Conservation (phyloP, 495 filamentous ascomycete genomes). For the Xylaria longipes region DNA sequence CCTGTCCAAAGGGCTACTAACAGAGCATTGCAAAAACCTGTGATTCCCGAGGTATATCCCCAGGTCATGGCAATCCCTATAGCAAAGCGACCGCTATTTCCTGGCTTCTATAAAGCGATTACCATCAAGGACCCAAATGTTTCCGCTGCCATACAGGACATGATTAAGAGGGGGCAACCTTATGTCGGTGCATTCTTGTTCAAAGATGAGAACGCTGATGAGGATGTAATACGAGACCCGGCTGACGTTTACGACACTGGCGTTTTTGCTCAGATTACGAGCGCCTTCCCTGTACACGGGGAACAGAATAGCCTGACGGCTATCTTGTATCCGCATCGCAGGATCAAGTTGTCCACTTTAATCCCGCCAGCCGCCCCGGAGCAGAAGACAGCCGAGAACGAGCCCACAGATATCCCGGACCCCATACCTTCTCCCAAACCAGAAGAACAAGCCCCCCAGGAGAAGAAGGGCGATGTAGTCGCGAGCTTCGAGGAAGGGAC, state of each 20-base stretch:
- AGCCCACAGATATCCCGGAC: conserved; percentile 60
- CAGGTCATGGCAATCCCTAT: conserved; percentile 99
- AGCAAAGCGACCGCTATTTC: conserved; percentile 90
- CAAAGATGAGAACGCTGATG: conserved; percentile 92
- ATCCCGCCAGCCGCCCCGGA: conserved; percentile 65
- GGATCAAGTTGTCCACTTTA: conserved; percentile 86
- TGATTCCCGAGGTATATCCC: conserved; percentile 93
- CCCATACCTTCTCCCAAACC: conserved; percentile 52
- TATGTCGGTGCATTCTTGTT: conserved; percentile 97
- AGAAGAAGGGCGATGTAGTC: conserved; percentile 90
- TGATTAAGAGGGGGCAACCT: conserved; percentile 97
- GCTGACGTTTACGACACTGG: conserved; percentile 94
- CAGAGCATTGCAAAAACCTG: conserved; percentile 80
- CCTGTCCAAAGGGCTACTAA: conserved; percentile 71
- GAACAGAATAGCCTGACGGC: conserved; percentile 82
- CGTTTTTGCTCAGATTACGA: conserved; percentile 97
- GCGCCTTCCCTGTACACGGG: conserved; percentile 85
- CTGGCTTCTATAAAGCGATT: conserved; percentile 98
- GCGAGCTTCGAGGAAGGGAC: conserved; percentile 92
- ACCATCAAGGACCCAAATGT: conserved; percentile 93
- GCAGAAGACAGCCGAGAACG: conserved; percentile 45
- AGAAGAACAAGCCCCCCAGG: conserved; percentile 55
- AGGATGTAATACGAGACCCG: conserved; percentile 84
- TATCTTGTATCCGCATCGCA: conserved; percentile 93
- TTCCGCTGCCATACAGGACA: conserved; percentile 87